Conservation (phyloP, 345 rosid genomes). For the Clarkia xantiana region DNA sequence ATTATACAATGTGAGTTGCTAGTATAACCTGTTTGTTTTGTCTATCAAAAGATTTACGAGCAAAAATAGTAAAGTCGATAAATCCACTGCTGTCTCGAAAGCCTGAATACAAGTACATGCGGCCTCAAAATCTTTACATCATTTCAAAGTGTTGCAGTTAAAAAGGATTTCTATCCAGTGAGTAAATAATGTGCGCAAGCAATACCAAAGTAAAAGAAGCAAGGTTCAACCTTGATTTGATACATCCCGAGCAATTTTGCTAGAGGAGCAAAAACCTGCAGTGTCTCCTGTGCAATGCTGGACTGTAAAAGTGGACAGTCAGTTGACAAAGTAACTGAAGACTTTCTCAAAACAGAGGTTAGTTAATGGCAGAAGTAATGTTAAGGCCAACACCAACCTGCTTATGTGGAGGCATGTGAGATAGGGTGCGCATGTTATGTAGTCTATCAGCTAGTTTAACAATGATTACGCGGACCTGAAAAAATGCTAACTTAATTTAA, state of each 20-base stretch:
- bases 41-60: no score
- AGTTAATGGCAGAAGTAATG: not conserved
- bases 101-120: no score
- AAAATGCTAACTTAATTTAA: slow-evolving; percentile 11
- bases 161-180: no score
- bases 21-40: no score
- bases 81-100: no score
- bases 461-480: slow-evolving; percentile 94
- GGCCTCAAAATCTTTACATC: no score
- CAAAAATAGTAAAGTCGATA: no score
- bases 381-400: slow-evolving; percentile 41
- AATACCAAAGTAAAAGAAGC: not conserved
- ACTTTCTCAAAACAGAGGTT: slow-evolving; percentile 6
- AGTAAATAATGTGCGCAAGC: no score
- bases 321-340: slow-evolving; percentile 12
- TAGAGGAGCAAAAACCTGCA: slow-evolving; percentile 94
- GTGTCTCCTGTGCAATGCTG: slow-evolving; percentile 92
- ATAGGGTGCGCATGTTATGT: slow-evolving; percentile 95
- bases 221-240: slow-evolving; percentile 64
- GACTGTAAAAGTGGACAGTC: slow-evolving; percentile 31
- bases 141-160: no score
- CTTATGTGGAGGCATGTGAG: slow-evolving; percentile 90
- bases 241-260: slow-evolving; percentile 97
- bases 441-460: slow-evolving; percentile 97
- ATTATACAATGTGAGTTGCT: no score